phyloP scores from a whole-genome alignment of 495 filamentous ascomycete genomes.

The Penicillium cosmopolitanum region DNA sequence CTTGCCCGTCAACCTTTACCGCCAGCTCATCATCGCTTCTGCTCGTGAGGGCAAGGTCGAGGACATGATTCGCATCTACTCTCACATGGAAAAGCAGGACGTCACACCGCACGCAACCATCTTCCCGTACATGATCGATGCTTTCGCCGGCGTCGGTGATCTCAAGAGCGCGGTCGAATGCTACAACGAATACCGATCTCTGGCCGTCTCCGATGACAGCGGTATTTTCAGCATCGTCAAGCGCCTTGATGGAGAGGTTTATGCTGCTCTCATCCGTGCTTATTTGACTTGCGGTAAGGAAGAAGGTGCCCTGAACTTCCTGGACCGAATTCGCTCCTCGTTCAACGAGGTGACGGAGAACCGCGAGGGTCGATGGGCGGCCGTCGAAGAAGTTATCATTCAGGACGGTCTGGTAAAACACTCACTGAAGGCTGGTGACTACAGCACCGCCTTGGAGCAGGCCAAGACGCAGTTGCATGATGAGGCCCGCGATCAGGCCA shows the following conservation, averaged over 20 bases:
- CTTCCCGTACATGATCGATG: constrained; percentile 90
- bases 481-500: constrained; percentile 53
- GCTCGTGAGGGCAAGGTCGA: constrained; percentile 74
- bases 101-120: constrained; percentile 75
- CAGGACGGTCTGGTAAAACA: constrained; percentile 75
- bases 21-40: constrained; percentile 80
- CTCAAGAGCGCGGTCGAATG: constrained; percentile 88
- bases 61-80: constrained; percentile 87
- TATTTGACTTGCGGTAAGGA: constrained; percentile 79
- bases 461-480: constrained; percentile 56
- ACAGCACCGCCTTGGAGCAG: constrained; percentile 68
- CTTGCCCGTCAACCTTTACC: constrained; percentile 76
- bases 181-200: constrained; percentile 88
- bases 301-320: constrained; percentile 79
- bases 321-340: constrained; percentile 69
- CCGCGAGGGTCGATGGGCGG: constrained; percentile 49
- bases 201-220: constrained; percentile 79
- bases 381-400: constrained; percentile 71
- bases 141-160: constrained; percentile 80
- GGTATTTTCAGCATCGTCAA: constrained; percentile 71
- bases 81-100: constrained; percentile 81
- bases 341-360: constrained; percentile 61
- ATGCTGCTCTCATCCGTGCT: constrained; percentile 83
- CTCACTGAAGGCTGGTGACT: constrained; percentile 63
- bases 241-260: constrained; percentile 80